Evolutionary conservation across 2,329 filamentous ascomycete genomes (phyloP).

Genomic region (Penicillium sp.): DNA sequence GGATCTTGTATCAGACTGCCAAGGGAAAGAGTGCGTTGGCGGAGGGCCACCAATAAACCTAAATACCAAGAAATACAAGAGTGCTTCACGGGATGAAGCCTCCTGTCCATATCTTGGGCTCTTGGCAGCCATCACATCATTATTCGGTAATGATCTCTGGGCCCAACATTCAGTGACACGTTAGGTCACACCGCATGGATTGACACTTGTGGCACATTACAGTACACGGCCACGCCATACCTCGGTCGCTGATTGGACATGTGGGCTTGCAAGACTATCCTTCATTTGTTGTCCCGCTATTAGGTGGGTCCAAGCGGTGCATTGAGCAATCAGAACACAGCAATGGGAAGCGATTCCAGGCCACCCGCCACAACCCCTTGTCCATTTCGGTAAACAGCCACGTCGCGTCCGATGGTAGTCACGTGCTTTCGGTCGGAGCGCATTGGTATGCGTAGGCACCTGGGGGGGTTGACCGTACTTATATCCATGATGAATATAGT

Average conservation of each 20-base stretch:
- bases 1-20: not conserved
- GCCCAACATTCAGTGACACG: not conserved
- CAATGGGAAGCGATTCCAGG: not conserved
- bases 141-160: not conserved
- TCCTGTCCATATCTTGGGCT: not conserved
- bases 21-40: not conserved
- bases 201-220: not conserved
- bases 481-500: not conserved
- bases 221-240: not conserved
- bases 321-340: not conserved
- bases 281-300: not conserved
- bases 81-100: not conserved
- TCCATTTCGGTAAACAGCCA: not conserved
- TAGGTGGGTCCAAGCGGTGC: not conserved
- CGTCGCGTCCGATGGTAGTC: not conserved
- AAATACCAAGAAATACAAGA: not conserved
- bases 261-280: not conserved
- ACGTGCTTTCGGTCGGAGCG: not conserved
- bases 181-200: slow-evolving; percentile 2
- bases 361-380: not conserved
- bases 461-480: not conserved
- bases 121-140: slow-evolving; percentile 1
- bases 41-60: not conserved
- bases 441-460: not conserved
- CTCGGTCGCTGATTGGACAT: not conserved